A percentile compares a stretch with the other conserved stretches of the same genome.
phyloP scores from a whole-genome alignment of 305 asterid genomes.

The Stenogyne calaminthoides region DNA sequence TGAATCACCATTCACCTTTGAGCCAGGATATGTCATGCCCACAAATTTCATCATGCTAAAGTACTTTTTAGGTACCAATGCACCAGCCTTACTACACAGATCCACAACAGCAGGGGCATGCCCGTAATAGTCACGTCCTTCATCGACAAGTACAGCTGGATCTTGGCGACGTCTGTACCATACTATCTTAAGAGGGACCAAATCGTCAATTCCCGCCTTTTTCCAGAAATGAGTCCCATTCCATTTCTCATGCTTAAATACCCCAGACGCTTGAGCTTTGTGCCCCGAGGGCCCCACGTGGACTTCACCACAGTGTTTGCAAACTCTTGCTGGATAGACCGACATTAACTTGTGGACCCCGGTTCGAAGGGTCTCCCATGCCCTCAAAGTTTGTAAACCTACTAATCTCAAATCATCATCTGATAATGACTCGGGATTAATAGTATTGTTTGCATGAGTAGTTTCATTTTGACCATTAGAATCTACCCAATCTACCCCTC shows the following conservation, averaged over 20 bases:
- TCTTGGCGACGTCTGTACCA: constrained; percentile 84
- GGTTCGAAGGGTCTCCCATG: constrained; percentile 75
- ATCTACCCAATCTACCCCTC: constrained; percentile 65
- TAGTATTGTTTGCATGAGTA: constrained; percentile 12
- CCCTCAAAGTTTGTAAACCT: constrained; percentile 58
- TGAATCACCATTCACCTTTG: background rate
- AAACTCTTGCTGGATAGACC: constrained; percentile 80
- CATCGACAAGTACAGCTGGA: constrained; percentile 57
- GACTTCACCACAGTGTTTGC: constrained; percentile 81
- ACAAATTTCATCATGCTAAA: constrained; percentile 74
- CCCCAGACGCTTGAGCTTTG: constrained; percentile 85
- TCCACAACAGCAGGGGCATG: constrained; percentile 90
- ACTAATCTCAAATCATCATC: constrained; percentile 45
- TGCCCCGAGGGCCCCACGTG: constrained; percentile 92
- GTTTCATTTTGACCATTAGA: constrained; percentile 30
- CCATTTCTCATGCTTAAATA: constrained; percentile 70
- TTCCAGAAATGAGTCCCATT: constrained; percentile 77
- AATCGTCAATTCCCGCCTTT: constrained; percentile 73
- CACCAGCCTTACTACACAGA: constrained; percentile 84
- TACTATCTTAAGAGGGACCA: constrained; percentile 72
- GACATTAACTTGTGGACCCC: constrained; percentile 70
- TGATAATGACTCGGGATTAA: constrained; percentile 38
- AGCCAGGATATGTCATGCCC: constrained; percentile 60
- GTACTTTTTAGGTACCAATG: constrained; percentile 68
- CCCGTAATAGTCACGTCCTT: constrained; percentile 75